Evolutionary conservation across 108 stramenopile species (phyloP).

Genomic region (Nitzschia sp.): DNA sequence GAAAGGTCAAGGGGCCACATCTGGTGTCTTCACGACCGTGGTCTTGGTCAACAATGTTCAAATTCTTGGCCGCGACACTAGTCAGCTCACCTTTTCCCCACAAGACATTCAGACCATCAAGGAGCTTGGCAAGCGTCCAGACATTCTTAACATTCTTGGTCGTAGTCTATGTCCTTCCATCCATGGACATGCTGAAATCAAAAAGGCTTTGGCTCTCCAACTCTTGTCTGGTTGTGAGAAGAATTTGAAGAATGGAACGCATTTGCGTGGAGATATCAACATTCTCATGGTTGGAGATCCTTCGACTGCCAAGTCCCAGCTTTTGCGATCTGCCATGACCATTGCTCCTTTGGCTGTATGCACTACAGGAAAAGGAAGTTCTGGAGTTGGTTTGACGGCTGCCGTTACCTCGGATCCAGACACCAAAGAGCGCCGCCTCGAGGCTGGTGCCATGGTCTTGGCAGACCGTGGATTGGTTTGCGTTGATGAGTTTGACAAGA

Average conservation of each 20-base stretch:
- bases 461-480: constrained; percentile 98
- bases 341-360: constrained; percentile 95
- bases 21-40: constrained; percentile 91
- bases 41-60: constrained; percentile 94
- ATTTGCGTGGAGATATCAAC: constrained; percentile 98
- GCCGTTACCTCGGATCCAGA: constrained; percentile 98
- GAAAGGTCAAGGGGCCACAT: constrained; percentile 37
- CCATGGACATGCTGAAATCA: constrained; percentile 96
- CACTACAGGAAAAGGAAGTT: constrained; percentile 95
- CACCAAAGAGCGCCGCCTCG: constrained; percentile 93
- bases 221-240: constrained; percentile 93
- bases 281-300: constrained; percentile 99
- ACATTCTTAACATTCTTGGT: constrained; percentile 80
- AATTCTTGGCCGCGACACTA: constrained; percentile 86
- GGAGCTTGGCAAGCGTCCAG: constrained; percentile 65
- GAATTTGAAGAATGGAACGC: constrained; percentile 96
- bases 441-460: constrained; percentile 99
- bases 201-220: constrained; percentile 93
- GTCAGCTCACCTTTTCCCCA: constrained; percentile 69
- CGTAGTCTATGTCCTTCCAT: constrained; percentile 94
- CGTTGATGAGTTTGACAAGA: constrained; percentile 97
- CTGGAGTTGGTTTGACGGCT: constrained; percentile 99
- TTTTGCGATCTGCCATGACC: constrained; percentile 91
- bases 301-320: constrained; percentile 97
- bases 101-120: constrained; percentile 84